phyloP scores from a whole-genome alignment of 1,284 basidiomycete genomes.

The Jaminaea rosea region DNA sequence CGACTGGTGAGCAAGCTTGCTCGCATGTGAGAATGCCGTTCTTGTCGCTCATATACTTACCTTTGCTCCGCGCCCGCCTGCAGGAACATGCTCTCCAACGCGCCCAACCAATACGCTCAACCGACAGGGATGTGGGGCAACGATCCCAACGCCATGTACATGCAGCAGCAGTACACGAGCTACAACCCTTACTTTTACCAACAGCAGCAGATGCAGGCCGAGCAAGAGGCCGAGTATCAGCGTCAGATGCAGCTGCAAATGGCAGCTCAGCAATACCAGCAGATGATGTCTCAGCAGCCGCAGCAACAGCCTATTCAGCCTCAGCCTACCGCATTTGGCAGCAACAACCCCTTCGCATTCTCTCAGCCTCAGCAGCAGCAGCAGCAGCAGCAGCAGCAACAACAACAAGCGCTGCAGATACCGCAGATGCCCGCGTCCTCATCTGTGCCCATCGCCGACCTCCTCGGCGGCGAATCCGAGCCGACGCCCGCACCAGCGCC shows the following conservation, averaged over 20 bases:
- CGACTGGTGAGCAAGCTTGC: too few relatives aligned
- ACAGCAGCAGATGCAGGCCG: constrained; percentile 61
- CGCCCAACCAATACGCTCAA: constrained; percentile 16
- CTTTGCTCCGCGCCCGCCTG: too few relatives aligned
- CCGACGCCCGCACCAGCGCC: constrained; percentile 1
- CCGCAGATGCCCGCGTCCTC: constrained; percentile 26
- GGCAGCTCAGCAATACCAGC: constrained; percentile 47
- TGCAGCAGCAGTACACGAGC: constrained; percentile 50
- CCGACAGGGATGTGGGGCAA: constrained; percentile 36
- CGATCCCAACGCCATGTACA: constrained; percentile 43
- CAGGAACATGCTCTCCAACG: constrained; percentile 3
- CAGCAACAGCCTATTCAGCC: constrained; percentile 46
- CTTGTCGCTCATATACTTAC: too few relatives aligned
- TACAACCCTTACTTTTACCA: constrained; percentile 44
- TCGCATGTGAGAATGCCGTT: too few relatives aligned
- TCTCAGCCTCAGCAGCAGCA: constrained; percentile 10
- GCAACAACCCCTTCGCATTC: constrained; percentile 80
- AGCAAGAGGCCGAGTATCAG: constrained; percentile 45
- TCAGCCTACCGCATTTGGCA: constrained; percentile 59
- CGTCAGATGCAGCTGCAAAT: constrained; percentile 47
- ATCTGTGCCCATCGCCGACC: constrained; percentile 33
- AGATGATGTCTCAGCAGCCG: constrained; percentile 48
- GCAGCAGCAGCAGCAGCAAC: constrained; percentile 13
- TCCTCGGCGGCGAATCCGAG: constrained; percentile 14
- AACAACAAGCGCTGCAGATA: constrained; percentile 14